Evolutionary conservation across 805 yeast genomes (phyloP), one percentile per base, ranked within the genome.

Genomic region (Metschnikowia kunwiensis): DNA sequence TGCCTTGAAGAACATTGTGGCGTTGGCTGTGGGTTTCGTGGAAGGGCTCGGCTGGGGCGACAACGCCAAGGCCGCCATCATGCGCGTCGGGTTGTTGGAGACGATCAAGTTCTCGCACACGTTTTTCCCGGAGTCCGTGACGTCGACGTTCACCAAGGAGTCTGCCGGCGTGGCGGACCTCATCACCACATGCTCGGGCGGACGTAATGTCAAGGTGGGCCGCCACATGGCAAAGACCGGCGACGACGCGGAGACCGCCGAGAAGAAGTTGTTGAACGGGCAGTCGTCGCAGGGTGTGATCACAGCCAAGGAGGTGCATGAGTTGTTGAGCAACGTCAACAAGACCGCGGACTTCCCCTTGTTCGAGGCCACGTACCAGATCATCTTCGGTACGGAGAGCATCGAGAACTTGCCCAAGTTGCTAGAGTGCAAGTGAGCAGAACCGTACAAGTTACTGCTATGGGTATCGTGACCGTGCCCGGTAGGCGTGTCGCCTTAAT

Each of bases 21-120:
- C 98, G 24, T 71, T 88, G 57, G 94, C 96, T 47, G 96, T 94
- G 44, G 98, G 98, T 38, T 86, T 93, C 58, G 97, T 91, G 45
- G 95, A 87, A 65, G 98, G 98, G 53, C 75, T 86, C 46, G 96
- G 95, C 46, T 93, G 98, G 98, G 98, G 98, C 63, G 96, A 88
- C 65, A 93, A 93, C 61, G 97, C 98, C 47, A 88, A 91, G 65
- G 83, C 97, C 38, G 98, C 97, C 28, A 81, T 93, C 54, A 94
- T 91, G 89, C 78, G 98, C 69, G 83, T 91, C 50, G 98, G 98
- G 31, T 68, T 93, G 48, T 75, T 82, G 55, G 98, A 93, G 70
- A 86, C 85, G 57, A 84, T 89, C 61, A 76, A 77, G 58, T 93
- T 93, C 63, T 93, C 95, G 53, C 62, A 38, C 33, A 42, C 17